Evolutionary conservation across 164 flowering plant species (phyloP), one percentile per base, ranked within the genome.

Genomic region (Chimonanthus praecox): DNA sequence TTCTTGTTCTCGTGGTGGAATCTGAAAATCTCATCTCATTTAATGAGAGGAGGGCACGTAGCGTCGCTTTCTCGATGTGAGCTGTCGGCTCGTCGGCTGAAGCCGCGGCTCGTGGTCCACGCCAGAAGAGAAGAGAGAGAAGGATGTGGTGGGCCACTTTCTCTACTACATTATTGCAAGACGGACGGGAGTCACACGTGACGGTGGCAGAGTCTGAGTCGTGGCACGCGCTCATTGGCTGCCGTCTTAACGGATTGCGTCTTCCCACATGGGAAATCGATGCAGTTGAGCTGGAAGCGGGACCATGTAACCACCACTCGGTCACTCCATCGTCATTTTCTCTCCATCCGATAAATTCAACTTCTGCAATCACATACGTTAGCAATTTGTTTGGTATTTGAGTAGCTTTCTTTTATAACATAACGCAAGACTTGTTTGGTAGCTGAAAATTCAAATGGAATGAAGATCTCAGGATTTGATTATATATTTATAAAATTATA

Each of bases 151-250:
- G 58, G 64, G 74, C 44, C 60, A 66, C 68, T 15, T 20, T 47
- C 45, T 8, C 10, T 18, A 15, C 47, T 46, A 20, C 33, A 72
- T 72, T 48, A 72, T 63, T 64, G 58, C 16, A 18, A 18, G 4
- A 16, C 58, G 68, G 61, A 46, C 13, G 16, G 67, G 68, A 33
- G 46, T n/a, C 60, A 4, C 74, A 72, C 74, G 74, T 72, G 68
- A 71, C 44, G 2, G 47, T 3, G 47, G 54, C 73, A 18, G 49
- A 47, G 7, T 2, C 3, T 46, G 58, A 72, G 58, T 63, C 47
- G 58, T 63, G 74, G 58, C 68, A 16, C 5, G 2, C 2, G 4
- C 1, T 43, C 5, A 62, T 47, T 72, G 47, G 68, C 2, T 63
- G 5, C 45, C 6, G 54, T 11, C 54, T 2, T 61, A 33, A 43